Base-by-base conservation (phyloP, 2,329 filamentous ascomycete genomes). In the Aspergillus chevalieri region DNA sequence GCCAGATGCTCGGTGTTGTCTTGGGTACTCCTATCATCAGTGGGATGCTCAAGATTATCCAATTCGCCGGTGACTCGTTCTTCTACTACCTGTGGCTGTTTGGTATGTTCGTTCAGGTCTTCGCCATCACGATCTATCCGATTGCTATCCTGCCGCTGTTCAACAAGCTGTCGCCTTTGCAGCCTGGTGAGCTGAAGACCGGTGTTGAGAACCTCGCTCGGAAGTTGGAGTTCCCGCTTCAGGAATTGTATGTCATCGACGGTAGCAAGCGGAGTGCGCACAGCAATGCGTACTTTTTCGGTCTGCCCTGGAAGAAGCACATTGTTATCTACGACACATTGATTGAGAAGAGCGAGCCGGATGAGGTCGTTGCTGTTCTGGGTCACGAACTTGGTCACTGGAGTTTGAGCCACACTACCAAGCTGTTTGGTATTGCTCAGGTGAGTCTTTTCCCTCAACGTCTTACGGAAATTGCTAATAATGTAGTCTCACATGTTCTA, bases 21-120 rank as follows among this genome's bases (percentile, higher is more conserved):
- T 80, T 98, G 51, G 86, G 89, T 52, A 84, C 89, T 46, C 93
- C 94, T 0, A 86, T 98, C 59, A 86, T 96, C 55, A 87, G 89
- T 57, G 93, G 85, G 39, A 94, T 98, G 77, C 81, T 97, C 64
- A 83, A 87, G 69, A 98, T 98, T 66, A 86, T 98, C 63, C 86
- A 95, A 73, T 88, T 87, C 74, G 96, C 94, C 10, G 93, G 93
- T 57, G 88, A 86, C 66, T 82, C 85, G 66, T 98, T 98, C 79
- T 96, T 97, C 79, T 95, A 94, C 76, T 98, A 96, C 69, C 83
- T 98, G 50, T 98, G 92, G 91, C 74, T 93, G 52, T 97, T 98
- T 65, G 86, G 87, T 59, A 84, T 95, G 52, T 85, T 82, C 50
- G 82, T 98, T 38, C 93, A 97, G 74, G 79, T 97, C 55, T 92